Conservation (phyloP, 2,329 filamentous ascomycete species). For the Penicillium palitans region DNA sequence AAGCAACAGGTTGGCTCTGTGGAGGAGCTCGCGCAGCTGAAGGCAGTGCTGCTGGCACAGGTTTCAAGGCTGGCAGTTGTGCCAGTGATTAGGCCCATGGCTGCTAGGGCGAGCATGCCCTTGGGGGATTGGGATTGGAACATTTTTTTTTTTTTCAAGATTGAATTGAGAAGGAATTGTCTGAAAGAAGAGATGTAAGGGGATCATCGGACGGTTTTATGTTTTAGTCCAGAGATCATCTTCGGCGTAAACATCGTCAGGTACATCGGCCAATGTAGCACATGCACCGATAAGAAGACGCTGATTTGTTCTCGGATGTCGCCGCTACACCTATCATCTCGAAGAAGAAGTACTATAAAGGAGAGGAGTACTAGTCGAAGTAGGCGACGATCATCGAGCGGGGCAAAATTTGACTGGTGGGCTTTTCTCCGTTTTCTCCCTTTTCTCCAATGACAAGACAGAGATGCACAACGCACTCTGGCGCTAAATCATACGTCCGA, state of each 20-base stretch:
- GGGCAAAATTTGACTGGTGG: not conserved
- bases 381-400: slow-evolving; percentile 10
- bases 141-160: not conserved
- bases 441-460: slow-evolving; percentile 1
- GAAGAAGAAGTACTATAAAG: not conserved
- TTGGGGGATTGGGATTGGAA: slow-evolving; percentile 12
- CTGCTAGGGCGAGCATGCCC: slow-evolving; percentile 29
- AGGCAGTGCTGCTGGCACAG: slow-evolving; percentile 40
- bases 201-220: not conserved
- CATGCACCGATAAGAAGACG: slow-evolving; percentile 30
- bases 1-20: slow-evolving; percentile 57
- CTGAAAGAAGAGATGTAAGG: not conserved
- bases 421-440: not conserved
- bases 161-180: not conserved
- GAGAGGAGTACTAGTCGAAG: not conserved
- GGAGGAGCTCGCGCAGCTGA: slow-evolving; percentile 59
- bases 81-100: slow-evolving; percentile 22
- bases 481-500: slow-evolving; percentile 2
- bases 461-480: not conserved
- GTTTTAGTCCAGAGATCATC: not conserved
- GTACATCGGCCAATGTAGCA: slow-evolving; percentile 17
- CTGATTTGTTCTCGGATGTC: slow-evolving; percentile 33
- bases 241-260: slow-evolving; percentile 7
- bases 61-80: slow-evolving; percentile 27
- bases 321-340: slow-evolving; percentile 6